Conservation (phyloP, 305 asterid species). For the Coffea humblotiana region DNA sequence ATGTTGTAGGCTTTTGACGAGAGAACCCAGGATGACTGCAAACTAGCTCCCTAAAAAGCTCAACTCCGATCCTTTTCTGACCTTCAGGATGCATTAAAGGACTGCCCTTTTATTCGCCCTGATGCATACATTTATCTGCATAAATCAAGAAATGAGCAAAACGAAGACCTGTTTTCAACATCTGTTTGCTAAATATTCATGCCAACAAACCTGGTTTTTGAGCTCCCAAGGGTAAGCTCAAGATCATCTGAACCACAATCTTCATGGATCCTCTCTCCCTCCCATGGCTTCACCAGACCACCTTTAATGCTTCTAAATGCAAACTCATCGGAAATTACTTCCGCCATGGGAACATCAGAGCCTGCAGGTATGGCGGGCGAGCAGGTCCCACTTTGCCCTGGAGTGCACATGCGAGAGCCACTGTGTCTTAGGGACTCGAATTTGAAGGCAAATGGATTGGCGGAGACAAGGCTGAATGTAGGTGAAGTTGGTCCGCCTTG, state of each 20-base stretch:
- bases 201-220: slow-evolving; percentile 49
- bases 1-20: background rate
- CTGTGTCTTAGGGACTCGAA: slow-evolving; percentile 39
- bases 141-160: background rate
- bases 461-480: slow-evolving; percentile 69
- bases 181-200: background rate
- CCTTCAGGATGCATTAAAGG: background rate
- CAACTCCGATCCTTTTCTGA: background rate
- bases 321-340: slow-evolving; percentile 57
- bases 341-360: slow-evolving; percentile 66
- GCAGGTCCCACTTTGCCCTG: slow-evolving; percentile 77
- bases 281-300: slow-evolving; percentile 85
- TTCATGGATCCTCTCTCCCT: slow-evolving; percentile 89
- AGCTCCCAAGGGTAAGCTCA: slow-evolving; percentile 84
- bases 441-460: slow-evolving; percentile 65
- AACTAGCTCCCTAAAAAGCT: slow-evolving; percentile 5
- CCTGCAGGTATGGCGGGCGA: slow-evolving; percentile 68
- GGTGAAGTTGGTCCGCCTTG: slow-evolving; percentile 68
- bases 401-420: slow-evolving; percentile 68
- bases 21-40: background rate
- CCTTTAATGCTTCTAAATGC: slow-evolving; percentile 56
- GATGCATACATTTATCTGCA: slow-evolving; percentile 15
- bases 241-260: slow-evolving; percentile 77
- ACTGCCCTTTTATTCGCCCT: background rate
- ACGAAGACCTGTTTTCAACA: background rate